Conservation (phyloP, 768 basidiomycete genomes). For the Tulasnella sp. region DNA sequence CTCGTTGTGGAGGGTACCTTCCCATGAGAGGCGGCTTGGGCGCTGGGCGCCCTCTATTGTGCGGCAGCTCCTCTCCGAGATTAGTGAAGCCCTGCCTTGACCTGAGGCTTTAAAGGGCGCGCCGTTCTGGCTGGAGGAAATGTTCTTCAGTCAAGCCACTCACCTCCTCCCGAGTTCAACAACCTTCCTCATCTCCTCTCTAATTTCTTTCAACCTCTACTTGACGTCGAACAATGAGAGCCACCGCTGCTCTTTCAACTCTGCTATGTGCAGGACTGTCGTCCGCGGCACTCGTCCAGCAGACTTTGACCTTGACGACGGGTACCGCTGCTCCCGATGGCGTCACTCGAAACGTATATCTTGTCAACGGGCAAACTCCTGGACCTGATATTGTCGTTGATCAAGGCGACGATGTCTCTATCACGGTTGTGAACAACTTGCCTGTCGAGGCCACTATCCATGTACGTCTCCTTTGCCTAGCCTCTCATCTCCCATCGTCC, state of each 20-base stretch:
- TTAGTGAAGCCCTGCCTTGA: background rate
- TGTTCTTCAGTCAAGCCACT: background rate
- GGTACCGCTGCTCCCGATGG: constrained; percentile 8
- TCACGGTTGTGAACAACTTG: background rate
- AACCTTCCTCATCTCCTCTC: too few species aligned
- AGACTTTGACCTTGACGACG: background rate
- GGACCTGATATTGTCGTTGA: background rate
- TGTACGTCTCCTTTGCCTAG: background rate
- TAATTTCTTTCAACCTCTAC: too few species aligned
- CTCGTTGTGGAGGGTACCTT: background rate
- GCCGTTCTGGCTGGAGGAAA: background rate
- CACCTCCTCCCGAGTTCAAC: too few species aligned
- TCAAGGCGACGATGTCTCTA: constrained; percentile 3
- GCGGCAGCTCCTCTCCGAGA: background rate
- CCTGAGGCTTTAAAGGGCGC: background rate
- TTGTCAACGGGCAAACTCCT: constrained; percentile 13
- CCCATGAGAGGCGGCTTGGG: background rate
- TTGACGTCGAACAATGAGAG: too few species aligned
- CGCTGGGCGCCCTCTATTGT: background rate
- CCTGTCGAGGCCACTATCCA: background rate
- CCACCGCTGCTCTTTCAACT: background rate
- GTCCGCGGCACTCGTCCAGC: background rate
- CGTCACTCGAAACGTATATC: background rate
- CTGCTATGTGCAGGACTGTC: background rate
- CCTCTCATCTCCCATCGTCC: too few species aligned